Evolutionary conservation across 2,329 filamentous ascomycete genomes (phyloP), one percentile per base, ranked within the genome.

Genomic region (Penicillium expansum): DNA sequence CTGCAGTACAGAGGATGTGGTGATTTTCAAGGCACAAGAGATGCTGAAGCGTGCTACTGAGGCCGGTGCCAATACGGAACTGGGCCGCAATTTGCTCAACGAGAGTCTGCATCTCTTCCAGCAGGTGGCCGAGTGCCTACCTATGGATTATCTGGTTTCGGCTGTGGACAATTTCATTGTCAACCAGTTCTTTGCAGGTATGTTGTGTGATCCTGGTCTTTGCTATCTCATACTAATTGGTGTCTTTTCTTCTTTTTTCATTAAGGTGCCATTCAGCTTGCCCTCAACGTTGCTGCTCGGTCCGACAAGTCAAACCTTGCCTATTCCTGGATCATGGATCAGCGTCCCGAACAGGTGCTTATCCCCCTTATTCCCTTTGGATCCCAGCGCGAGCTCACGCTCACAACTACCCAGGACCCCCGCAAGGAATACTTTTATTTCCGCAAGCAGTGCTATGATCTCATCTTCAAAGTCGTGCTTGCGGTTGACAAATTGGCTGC

Each of bases 21-120:
- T 97, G 62, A 93, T 97, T 65, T 99, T 99, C 86, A 97, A 96
- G 76, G 94, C 94, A 0, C 93, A 97, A 71, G 94, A 99, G 74
- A 90, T 93, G 67, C 79, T 97, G 52, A 95, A 96, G 79, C 85
- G 91, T 64, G 93, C 93, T 1, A 86, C 87, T 2, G 92, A 97
- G 71, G 85, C 90, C 47, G 85, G 86, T 10, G 79, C 82, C 5
- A 91, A 92, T 68, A 86, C 86, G 4, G 93, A 92, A 64, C 81
- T 86, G 51, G 90, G 89, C 6, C 86, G 92, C 33, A 86, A 87
- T 43, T 78, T 96, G 35, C 82, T 99, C 22, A 92, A 92, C 65
- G 93, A 97, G 72, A 97, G 92, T 74, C 76, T 97, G 65, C 85
- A 87, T 52, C 80, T 97, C 16, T 97, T 97, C 73, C 85, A 92